Conservation (phyloP, 2,329 filamentous ascomycete genomes). For the Karstenula rhodostoma region DNA sequence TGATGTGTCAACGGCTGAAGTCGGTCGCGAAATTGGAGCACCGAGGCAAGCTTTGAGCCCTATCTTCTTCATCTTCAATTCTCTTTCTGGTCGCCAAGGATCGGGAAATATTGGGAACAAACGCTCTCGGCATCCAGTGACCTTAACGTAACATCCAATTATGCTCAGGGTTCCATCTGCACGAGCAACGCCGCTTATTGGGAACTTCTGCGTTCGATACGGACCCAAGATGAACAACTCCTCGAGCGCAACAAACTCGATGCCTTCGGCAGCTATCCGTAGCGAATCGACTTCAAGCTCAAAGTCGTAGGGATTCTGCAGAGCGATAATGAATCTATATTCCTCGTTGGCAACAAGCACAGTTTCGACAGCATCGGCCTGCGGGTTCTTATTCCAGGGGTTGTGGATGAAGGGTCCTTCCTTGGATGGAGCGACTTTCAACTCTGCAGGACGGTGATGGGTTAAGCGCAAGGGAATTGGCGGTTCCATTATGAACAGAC, state of each 20-base stretch:
- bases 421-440: constrained; percentile 46
- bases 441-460: constrained; percentile 44
- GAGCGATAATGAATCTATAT: constrained; percentile 78
- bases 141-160: constrained; percentile 79
- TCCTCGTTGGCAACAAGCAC: constrained; percentile 81
- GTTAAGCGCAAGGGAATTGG: constrained; percentile 36
- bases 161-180: constrained; percentile 74
- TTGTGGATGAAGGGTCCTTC: constrained; percentile 92
- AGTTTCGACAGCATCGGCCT: constrained; percentile 64
- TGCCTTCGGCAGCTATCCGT: constrained; percentile 75
- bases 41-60: constrained; percentile 61
- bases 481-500: constrained; percentile 68
- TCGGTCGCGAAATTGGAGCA: constrained; percentile 59
- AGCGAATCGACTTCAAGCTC: constrained; percentile 89
- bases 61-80: constrained; percentile 78
- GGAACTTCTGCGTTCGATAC: constrained; percentile 81
- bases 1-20: constrained; percentile 40
- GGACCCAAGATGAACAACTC: constrained; percentile 77
- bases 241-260: constrained; percentile 71
- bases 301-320: constrained; percentile 95
- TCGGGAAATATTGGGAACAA: constrained; percentile 84
- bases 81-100: constrained; percentile 74
- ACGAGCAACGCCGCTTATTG: constrained; percentile 73
- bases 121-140: constrained; percentile 82
- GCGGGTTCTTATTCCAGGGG: constrained; percentile 78